These are phyloP conservation scores for Trypanosoma lewisi DNA, from an alignment of 208 protist genomes.

Conservation along the genomic window DNA sequence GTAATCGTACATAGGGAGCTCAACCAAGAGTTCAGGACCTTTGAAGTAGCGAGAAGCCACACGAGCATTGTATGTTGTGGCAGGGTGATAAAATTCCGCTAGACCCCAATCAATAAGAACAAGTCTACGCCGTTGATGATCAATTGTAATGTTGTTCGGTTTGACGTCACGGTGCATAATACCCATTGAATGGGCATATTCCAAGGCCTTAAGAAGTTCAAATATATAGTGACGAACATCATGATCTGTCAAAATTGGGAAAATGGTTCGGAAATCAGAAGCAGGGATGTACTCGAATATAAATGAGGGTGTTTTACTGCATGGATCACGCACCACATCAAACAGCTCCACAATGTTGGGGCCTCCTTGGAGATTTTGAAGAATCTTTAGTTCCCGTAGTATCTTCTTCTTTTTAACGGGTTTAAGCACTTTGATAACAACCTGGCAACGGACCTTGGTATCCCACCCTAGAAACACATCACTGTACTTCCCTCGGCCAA, in stretches of 20 bases:
- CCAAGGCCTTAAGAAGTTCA: constrained; percentile 95
- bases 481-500: constrained; percentile 99
- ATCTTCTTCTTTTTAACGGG: constrained; percentile 99
- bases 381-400: constrained; percentile 98
- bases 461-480: constrained; percentile 99
- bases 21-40: constrained; percentile 97
- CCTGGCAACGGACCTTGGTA: constrained; percentile 69
- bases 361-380: constrained; percentile 98
- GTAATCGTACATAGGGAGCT: constrained; percentile 99
- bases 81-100: constrained; percentile 99
- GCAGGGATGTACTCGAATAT: constrained; percentile 99
- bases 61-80: constrained; percentile 98
- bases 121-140: constrained; percentile 94
- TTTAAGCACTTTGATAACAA: constrained; percentile 99
- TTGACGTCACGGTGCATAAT: constrained; percentile 99
- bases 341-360: constrained; percentile 98
- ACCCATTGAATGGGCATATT: constrained; percentile 97
- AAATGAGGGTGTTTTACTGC: constrained; percentile 97
- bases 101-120: constrained; percentile 99
- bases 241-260: constrained; percentile 95
- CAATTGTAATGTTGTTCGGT: constrained; percentile 99
- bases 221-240: constrained; percentile 99
- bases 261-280: constrained; percentile 96
- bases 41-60: constrained; percentile 99
- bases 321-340: constrained; percentile 98